Conservation (phyloP, 2,329 filamentous ascomycete genomes). For the Fusarium sp. region DNA sequence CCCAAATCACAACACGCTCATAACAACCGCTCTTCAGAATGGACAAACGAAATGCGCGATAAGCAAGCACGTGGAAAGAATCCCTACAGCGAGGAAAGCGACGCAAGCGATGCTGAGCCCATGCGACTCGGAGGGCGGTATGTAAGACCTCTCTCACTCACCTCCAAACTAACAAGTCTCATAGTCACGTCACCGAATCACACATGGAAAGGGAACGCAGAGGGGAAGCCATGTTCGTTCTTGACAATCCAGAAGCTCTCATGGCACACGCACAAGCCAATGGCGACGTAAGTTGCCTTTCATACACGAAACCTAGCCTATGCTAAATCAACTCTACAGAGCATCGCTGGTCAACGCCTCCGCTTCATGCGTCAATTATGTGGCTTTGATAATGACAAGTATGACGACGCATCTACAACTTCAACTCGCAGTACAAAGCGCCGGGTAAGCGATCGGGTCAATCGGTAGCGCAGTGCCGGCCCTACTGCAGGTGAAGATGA, state of each 20-base stretch:
- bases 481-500: not conserved
- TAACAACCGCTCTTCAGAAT: conserved; percentile 44
- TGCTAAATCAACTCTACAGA: conserved; percentile 53
- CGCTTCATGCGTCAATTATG: conserved; percentile 68
- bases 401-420: not conserved
- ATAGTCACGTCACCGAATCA: conserved; percentile 50
- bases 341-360: conserved; percentile 65
- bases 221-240: conserved; percentile 63
- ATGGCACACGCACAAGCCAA: conserved; percentile 69
- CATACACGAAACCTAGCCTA: not conserved
- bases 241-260: conserved; percentile 68
- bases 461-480: conserved; percentile 17
- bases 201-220: conserved; percentile 58
- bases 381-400: conserved; percentile 56
- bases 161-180: not conserved
- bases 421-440: conserved; percentile 29
- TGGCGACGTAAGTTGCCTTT: conserved; percentile 60
- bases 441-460: conserved; percentile 28
- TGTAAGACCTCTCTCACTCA: not conserved
- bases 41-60: conserved; percentile 66
- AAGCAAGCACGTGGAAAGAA: conserved; percentile 70
- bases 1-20: conserved; percentile 51
- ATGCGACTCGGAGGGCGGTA: conserved; percentile 32
- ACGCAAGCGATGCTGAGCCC: conserved; percentile 39
- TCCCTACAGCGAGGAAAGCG: conserved; percentile 55